Base-by-base conservation (phyloP, 345 rosid genomes). In the Eucalyptus polyanthemos region DNA sequence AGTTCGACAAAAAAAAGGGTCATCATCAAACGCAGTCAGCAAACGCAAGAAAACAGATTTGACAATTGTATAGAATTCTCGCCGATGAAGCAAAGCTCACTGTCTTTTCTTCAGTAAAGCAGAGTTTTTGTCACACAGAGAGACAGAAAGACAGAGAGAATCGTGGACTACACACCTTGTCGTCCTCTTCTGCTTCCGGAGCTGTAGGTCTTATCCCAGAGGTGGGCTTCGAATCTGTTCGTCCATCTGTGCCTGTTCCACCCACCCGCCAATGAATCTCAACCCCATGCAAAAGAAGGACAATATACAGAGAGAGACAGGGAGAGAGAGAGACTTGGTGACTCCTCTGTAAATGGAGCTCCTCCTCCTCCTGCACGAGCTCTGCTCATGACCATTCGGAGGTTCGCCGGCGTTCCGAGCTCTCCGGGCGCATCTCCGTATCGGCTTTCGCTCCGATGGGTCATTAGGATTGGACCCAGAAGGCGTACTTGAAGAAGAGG, bases 221-320 rank as follows among this genome's bases (percentile, higher is more conserved):
- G 97, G 89, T 97, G 99, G 62, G 99, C 99, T 50, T 98, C 99
- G 65, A 93, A 97, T 91, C 99, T 95, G 62, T 99, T 98, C 8
- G 99, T 98, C 99, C 99, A 97, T 92, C 99, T 95, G 90, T 97
- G 99, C 92, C 99, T 98, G 93, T 62, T 62, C 69, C 69, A 62
- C 69, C 69, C 34, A 29, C 69, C 69, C 69, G 16, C 69, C 31
- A 62, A 62, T 62, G 34, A 62, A 62, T 62, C 34, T 25, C 69
- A n/a, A 12, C 69, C 17, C 69, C 69, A 62, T 62, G 69, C 69
- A 62, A 1, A 0, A 29, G 34, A 13, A 29, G 69, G 16, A 62
- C 34, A 6, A 62, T 6, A 62, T 62, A 58, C 6, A 56, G 14
- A 58, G 5, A 29, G 31, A 60, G 16, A 29, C 5, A 4, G 17